phyloP scores from a whole-genome alignment of 108 stramenopile genomes.

The Craspedostauros australis region DNA sequence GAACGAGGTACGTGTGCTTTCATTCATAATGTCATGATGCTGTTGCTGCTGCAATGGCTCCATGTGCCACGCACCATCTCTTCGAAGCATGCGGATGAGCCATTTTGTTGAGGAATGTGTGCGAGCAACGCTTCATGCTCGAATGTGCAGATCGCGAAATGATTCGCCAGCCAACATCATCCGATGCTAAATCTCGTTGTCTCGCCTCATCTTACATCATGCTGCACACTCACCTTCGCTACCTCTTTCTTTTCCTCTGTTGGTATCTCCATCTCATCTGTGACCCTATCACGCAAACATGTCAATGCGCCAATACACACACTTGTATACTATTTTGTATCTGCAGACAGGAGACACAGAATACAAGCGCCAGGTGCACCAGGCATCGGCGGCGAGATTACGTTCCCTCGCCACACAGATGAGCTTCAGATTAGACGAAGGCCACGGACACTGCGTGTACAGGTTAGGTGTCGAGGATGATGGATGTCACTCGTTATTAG shows the following conservation, averaged over 20 bases:
- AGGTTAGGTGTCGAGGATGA: slow-evolving; percentile 80
- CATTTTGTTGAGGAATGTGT: background rate
- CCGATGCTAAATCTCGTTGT: background rate
- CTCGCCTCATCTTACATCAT: background rate
- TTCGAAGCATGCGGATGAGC: background rate
- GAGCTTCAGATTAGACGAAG: slow-evolving; percentile 79
- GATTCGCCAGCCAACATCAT: background rate
- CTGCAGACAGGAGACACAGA: slow-evolving; percentile 61
- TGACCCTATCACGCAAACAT: too few relatives aligned
- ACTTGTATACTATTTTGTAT: background rate
- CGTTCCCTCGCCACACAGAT: slow-evolving; percentile 82
- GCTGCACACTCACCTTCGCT: background rate
- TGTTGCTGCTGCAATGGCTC: too few relatives aligned
- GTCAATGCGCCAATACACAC: too few relatives aligned
- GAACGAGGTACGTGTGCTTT: slow-evolving; percentile 20
- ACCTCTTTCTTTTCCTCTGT: slow-evolving; percentile 1
- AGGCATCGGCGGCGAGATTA: slow-evolving; percentile 46
- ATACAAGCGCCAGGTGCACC: slow-evolving; percentile 81
- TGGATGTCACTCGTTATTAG: slow-evolving; percentile 75
- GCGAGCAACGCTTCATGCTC: too few relatives aligned
- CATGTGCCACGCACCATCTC: too few relatives aligned
- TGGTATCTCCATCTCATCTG: background rate
- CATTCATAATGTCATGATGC: background rate
- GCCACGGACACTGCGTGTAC: slow-evolving; percentile 63
- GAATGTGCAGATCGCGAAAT: background rate